phyloP scores from a whole-genome alignment of 1,284 basidiomycete genomes.

The Heliocybe sulcata region DNA sequence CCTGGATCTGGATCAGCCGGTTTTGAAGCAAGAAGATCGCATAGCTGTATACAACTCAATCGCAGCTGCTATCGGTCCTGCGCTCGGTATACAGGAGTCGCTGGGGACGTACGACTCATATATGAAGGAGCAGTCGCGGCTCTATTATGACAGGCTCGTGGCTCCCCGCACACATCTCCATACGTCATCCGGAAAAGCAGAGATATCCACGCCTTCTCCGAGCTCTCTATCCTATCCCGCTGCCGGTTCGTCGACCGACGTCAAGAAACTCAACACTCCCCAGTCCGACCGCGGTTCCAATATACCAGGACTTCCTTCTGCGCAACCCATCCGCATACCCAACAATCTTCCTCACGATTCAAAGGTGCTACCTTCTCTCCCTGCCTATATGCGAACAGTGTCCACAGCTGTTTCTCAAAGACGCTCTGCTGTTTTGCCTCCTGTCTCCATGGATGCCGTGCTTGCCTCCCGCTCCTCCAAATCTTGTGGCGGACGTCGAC shows the following conservation, averaged over 20 bases:
- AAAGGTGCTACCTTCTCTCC: no score
- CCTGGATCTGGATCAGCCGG: slow-evolving; percentile 13
- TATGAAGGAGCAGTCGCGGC: slow-evolving; percentile 40
- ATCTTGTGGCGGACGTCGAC: not conserved
- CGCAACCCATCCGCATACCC: no score
- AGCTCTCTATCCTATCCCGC: not conserved
- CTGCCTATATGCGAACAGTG: no score
- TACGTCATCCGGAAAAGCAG: not conserved
- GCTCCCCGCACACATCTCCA: not conserved
- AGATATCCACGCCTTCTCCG: not conserved
- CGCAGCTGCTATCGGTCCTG: slow-evolving; percentile 37
- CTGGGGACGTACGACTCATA: slow-evolving; percentile 44
- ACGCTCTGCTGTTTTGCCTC: not conserved
- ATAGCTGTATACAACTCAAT: slow-evolving; percentile 43
- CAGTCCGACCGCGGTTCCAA: no score
- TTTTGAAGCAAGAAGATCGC: slow-evolving; percentile 37
- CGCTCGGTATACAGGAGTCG: slow-evolving; percentile 39
- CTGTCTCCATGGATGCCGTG: not conserved
- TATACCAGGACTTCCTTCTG: no score
- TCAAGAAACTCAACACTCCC: no score
- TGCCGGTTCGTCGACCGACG: no score
- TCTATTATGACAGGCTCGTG: slow-evolving; percentile 35
- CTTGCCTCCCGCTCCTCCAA: not conserved
- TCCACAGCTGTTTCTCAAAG: no score
- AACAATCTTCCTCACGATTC: no score